Evolutionary conservation across 495 filamentous ascomycete species (phyloP).

Genomic region (Hyaloscypha hepaticicola): DNA sequence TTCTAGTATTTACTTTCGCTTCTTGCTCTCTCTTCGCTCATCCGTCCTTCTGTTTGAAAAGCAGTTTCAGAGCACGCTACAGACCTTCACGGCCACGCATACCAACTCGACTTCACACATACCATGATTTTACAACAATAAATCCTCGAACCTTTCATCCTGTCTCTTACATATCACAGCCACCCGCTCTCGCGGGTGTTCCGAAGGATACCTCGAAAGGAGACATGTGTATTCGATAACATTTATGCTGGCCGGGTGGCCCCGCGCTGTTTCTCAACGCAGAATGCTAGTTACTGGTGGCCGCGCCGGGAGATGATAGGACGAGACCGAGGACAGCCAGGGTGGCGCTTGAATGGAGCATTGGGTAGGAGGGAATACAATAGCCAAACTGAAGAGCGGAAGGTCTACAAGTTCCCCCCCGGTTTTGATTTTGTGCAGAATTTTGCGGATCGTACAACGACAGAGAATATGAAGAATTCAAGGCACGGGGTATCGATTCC

Average conservation of each 20-base stretch:
- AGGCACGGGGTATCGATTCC: neutral
- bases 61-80: neutral
- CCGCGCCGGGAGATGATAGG: constrained; percentile 17
- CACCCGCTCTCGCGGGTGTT: constrained; percentile 50
- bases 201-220: constrained; percentile 49
- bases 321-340: no score
- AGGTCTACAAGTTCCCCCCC: neutral
- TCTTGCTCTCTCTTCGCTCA: neutral
- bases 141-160: constrained; percentile 27
- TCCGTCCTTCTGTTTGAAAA: constrained; percentile 14
- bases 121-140: constrained; percentile 28
- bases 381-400: neutral
- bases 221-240: constrained; percentile 50
- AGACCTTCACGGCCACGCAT: neutral
- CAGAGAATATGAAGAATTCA: neutral
- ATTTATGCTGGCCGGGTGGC: constrained; percentile 50
- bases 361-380: constrained; percentile 5
- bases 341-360: neutral
- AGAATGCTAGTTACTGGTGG: constrained; percentile 25
- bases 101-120: constrained; percentile 10
- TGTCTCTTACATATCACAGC: constrained; percentile 29
- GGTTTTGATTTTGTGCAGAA: neutral
- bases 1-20: constrained; percentile 2
- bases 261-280: constrained; percentile 25
- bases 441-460: neutral